Evolutionary conservation across 2,329 filamentous ascomycete species (phyloP).

Genomic region (Remersonia thermophila): DNA sequence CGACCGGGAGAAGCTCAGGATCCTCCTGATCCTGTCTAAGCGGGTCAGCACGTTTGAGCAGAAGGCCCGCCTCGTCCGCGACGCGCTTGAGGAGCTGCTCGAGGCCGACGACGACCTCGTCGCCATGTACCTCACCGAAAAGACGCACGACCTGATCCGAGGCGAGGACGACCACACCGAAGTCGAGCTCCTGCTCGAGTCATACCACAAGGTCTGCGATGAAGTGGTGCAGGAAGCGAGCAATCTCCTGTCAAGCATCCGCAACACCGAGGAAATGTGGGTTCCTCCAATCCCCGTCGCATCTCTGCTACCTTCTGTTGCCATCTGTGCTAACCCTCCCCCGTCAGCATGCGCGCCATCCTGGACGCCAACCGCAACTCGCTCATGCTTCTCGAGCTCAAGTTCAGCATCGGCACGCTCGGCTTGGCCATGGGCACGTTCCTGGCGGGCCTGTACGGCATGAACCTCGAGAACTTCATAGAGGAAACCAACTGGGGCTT

Average conservation of each 20-base stretch:
- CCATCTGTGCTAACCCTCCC: no score
- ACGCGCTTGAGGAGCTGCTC: constrained; percentile 87
- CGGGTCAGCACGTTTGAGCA: constrained; percentile 95
- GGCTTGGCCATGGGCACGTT: constrained; percentile 93
- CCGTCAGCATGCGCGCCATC: constrained; percentile 74
- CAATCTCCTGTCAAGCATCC: constrained; percentile 85
- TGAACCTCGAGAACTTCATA: constrained; percentile 98
- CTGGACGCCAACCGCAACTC: constrained; percentile 96
- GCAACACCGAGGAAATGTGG: constrained; percentile 97
- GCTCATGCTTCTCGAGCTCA: constrained; percentile 92
- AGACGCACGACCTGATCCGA: constrained; percentile 33
- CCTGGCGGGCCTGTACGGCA: constrained; percentile 95
- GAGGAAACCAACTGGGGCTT: constrained; percentile 90
- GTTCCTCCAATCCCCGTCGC: constrained; percentile 23
- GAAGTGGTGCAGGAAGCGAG: constrained; percentile 94
- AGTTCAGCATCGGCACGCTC: constrained; percentile 89
- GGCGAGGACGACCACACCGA: constrained; percentile 41
- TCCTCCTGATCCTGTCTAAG: constrained; percentile 88
- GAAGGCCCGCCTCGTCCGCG: constrained; percentile 84
- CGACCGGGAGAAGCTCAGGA: constrained; percentile 80
- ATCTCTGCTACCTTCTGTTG: no score
- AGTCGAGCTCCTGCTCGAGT: constrained; percentile 92
- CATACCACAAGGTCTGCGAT: constrained; percentile 94
- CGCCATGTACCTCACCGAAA: constrained; percentile 91
- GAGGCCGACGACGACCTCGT: constrained; percentile 94